These are phyloP conservation scores for Picochlorum sp. DNA, from an alignment of 139 green algal species.

Conservation along the genomic window DNA sequence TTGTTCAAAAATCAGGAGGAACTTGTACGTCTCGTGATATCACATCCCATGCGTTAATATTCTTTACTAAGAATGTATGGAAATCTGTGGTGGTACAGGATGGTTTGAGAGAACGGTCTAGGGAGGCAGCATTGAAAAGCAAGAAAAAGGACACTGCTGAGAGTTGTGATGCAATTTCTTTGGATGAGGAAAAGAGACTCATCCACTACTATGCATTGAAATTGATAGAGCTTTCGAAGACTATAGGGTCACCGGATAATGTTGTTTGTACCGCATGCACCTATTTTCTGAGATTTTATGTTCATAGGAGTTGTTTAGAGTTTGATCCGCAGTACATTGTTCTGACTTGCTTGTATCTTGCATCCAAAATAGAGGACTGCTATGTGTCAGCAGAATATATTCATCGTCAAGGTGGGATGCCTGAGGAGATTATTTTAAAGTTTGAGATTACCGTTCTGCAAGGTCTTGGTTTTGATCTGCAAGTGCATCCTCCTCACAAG, in stretches of 20 bases:
- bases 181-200: slow-evolving; percentile 1
- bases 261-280: slow-evolving; percentile 51
- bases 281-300: slow-evolving; percentile 73
- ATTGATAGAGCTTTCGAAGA: slow-evolving; percentile 2
- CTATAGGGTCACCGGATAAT: slow-evolving; percentile 23
- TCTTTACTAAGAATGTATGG: too few species aligned
- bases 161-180: slow-evolving; percentile 8
- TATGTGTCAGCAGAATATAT: slow-evolving; percentile 68
- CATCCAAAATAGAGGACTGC: slow-evolving; percentile 72
- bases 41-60: too few species aligned
- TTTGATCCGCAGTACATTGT: slow-evolving; percentile 59
- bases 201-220: slow-evolving; percentile 2
- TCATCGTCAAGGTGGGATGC: slow-evolving; percentile 27
- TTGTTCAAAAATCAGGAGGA: background rate
- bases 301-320: slow-evolving; percentile 43
- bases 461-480: slow-evolving; percentile 70
- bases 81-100: too few species aligned
- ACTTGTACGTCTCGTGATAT: background rate
- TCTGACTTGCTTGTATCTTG: slow-evolving; percentile 72
- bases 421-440: slow-evolving; percentile 32
- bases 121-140: background rate
- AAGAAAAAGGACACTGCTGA: background rate
- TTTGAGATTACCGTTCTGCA: slow-evolving; percentile 40
- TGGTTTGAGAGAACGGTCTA: background rate
- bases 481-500: slow-evolving; percentile 58